Evolutionary conservation across 2,329 filamentous ascomycete species (phyloP).

Genomic region (Mollisia scopiformis): DNA sequence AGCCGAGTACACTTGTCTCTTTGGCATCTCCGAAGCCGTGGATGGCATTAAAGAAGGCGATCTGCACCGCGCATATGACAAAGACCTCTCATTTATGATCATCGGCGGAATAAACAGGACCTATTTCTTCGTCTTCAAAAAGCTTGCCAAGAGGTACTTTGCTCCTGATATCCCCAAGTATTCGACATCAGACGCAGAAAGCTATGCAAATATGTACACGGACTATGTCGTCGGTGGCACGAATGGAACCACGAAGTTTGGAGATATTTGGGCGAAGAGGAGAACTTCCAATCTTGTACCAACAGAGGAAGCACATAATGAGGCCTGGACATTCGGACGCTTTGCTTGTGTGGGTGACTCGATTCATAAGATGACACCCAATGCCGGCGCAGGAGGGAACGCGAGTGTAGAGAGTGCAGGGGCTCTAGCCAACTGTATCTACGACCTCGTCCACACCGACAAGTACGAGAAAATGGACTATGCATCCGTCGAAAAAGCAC

Average conservation of each 20-base stretch:
- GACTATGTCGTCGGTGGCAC: conserved; percentile 3
- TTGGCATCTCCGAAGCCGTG: conserved; percentile 20
- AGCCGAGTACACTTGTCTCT: conserved; percentile 24
- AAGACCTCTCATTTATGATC: conserved; percentile 16
- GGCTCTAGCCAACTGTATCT: conserved; percentile 33
- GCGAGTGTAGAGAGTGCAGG: conserved; percentile 41
- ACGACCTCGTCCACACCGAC: neutral
- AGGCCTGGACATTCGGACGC: conserved; percentile 22
- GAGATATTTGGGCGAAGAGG: conserved; percentile 17
- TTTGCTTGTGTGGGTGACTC: conserved; percentile 27
- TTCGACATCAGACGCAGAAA: conserved; percentile 20
- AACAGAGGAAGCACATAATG: conserved; percentile 23
- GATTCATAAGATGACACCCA: conserved; percentile 21
- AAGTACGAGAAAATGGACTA: neutral
- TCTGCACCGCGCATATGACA: conserved; percentile 12
- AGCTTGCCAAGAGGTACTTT: conserved; percentile 11
- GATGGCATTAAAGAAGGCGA: conserved; percentile 15
- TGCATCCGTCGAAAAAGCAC: neutral
- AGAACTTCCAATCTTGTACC: conserved; percentile 12
- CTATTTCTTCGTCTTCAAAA: conserved; percentile 25
- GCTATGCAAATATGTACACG: neutral
- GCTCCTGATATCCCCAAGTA: conserved; percentile 23
- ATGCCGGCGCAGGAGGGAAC: conserved; percentile 42
- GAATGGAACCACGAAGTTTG: conserved; percentile 18
- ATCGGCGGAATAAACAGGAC: conserved; percentile 15